A percentile compares a stretch with the other conserved stretches of the same genome.
phyloP scores from a whole-genome alignment of 495 filamentous ascomycete genomes.

The Mycothermus thermophilus region DNA sequence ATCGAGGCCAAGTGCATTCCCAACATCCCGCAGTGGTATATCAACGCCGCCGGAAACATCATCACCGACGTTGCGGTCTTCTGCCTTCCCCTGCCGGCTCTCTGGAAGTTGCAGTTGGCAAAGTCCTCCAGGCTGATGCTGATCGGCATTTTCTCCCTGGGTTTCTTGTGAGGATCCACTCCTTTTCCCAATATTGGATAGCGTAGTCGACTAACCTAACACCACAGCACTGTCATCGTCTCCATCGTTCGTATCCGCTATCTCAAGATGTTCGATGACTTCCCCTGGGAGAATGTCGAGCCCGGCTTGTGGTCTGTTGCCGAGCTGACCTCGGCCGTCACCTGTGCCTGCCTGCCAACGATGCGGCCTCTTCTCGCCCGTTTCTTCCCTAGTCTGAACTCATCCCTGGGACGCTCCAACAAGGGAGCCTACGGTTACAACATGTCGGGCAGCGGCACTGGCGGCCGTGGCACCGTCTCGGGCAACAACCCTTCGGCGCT shows the following conservation, averaged over 20 bases:
- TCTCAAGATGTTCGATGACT: slow-evolving; percentile 27
- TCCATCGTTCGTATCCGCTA: slow-evolving; percentile 36
- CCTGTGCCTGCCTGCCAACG: slow-evolving; percentile 38
- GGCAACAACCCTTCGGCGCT: background rate
- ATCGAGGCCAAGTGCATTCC: slow-evolving; percentile 13
- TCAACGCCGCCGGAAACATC: slow-evolving; percentile 27
- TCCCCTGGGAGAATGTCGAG: slow-evolving; percentile 37
- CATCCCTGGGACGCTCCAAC: background rate
- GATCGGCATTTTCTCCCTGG: slow-evolving; percentile 24
- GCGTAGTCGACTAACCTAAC: background rate
- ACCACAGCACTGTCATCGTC: slow-evolving; percentile 32
- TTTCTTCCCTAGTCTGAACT: slow-evolving; percentile 15
- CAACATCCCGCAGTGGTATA: slow-evolving; percentile 19
- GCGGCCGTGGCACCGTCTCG: background rate
- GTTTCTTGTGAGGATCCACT: slow-evolving; percentile 22
- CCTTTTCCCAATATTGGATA: slow-evolving; percentile 2
- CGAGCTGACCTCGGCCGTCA: slow-evolving; percentile 40
- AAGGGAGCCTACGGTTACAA: background rate
- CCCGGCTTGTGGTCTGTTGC: slow-evolving; percentile 41
- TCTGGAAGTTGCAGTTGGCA: slow-evolving; percentile 27
- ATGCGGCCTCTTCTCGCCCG: slow-evolving; percentile 31
- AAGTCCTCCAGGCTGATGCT: slow-evolving; percentile 20
- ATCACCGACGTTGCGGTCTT: slow-evolving; percentile 27
- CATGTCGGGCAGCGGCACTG: background rate
- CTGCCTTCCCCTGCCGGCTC: slow-evolving; percentile 18